Percentiles rank a stretch among this genome's conserved stretches.
Evolutionary conservation across 2,329 filamentous ascomycete species (phyloP).

Genomic region (Fusarium neocosmosporiellum): DNA sequence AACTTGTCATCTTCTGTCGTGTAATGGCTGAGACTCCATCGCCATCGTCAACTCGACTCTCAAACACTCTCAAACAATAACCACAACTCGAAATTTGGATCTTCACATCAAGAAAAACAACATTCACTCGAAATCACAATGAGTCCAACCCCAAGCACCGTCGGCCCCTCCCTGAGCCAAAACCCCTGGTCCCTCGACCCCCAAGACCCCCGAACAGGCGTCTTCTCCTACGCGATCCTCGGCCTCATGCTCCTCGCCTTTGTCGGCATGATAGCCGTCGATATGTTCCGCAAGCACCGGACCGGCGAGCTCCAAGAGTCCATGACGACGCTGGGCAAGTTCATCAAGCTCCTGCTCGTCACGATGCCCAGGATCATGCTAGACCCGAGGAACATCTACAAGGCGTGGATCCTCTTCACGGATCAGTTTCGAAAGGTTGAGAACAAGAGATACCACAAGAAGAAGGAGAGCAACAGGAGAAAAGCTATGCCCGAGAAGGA

Average conservation of each 20-base stretch:
- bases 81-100: background rate
- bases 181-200: background rate
- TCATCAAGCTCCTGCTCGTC: background rate
- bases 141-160: background rate
- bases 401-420: conserved; percentile 10
- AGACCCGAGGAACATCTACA: background rate
- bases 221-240: conserved; percentile 21
- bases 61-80: background rate
- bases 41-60: background rate
- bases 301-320: conserved; percentile 27
- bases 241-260: conserved; percentile 13
- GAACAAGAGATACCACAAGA: conserved; percentile 6
- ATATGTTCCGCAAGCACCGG: conserved; percentile 21
- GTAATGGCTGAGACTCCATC: background rate
- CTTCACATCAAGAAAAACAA: background rate
- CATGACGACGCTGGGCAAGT: background rate
- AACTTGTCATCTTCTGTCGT: background rate
- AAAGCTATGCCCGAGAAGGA: background rate
- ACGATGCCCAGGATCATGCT: conserved; percentile 13
- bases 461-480: background rate
- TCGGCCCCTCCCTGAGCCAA: background rate
- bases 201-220: background rate
- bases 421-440: conserved; percentile 27
- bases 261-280: conserved; percentile 11
- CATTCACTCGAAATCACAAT: background rate